These are phyloP conservation scores for Penicillium sp. DNA, from an alignment of 2,329 filamentous ascomycete genomes.

Conservation along the genomic window DNA sequence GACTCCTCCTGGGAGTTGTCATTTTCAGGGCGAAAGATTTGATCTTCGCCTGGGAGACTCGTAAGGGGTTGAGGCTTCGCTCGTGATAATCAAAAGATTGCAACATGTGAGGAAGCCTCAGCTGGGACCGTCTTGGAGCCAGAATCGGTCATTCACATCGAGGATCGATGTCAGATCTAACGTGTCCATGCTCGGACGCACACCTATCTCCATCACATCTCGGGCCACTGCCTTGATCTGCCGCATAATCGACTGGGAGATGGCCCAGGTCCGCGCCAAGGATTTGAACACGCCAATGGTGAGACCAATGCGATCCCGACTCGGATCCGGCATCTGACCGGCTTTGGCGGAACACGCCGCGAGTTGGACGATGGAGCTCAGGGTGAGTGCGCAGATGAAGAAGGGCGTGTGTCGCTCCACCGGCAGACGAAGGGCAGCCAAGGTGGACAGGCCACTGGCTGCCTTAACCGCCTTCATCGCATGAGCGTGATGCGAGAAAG, in stretches of 20 bases:
- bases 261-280: slow-evolving; percentile 64
- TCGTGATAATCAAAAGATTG: no score
- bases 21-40: no score
- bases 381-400: slow-evolving; percentile 72
- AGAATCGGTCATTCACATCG: slow-evolving; percentile 29
- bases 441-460: slow-evolving; percentile 69
- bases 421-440: slow-evolving; percentile 55
- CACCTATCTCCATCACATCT: slow-evolving; percentile 53
- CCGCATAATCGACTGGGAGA: slow-evolving; percentile 61
- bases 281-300: slow-evolving; percentile 70
- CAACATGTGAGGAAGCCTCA: slow-evolving; percentile 5
- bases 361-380: slow-evolving; percentile 74
- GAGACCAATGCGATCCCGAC: slow-evolving; percentile 65
- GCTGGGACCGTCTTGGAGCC: slow-evolving; percentile 25
- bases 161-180: slow-evolving; percentile 32
- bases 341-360: slow-evolving; percentile 65
- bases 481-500: slow-evolving; percentile 48
- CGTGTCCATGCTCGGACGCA: slow-evolving; percentile 32
- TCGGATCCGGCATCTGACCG: slow-evolving; percentile 52
- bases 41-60: no score
- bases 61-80: no score
- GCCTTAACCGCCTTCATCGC: slow-evolving; percentile 75
- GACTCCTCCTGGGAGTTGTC: no score
- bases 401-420: slow-evolving; percentile 73
- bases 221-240: slow-evolving; percentile 76